Conservation (phyloP, 768 basidiomycete species). For the Inosperma sp. region DNA sequence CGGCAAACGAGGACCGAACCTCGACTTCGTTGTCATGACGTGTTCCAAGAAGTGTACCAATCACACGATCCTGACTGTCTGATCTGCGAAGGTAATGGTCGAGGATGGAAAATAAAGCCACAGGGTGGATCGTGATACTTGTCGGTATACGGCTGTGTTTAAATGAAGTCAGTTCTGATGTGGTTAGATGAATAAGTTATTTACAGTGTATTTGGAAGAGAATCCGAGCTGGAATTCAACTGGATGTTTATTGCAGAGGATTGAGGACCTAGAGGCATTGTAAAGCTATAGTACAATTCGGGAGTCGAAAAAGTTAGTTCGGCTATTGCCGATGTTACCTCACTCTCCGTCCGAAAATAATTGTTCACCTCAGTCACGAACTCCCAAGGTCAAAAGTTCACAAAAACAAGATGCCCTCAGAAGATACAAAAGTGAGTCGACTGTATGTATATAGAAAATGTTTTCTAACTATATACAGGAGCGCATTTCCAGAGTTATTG, state of each 20-base stretch:
- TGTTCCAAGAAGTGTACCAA: conserved; percentile 89
- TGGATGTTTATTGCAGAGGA: conserved; percentile 51
- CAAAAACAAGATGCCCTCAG: conserved; percentile 66
- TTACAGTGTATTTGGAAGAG: conserved; percentile 37
- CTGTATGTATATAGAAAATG: background rate
- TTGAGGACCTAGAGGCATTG: conserved; percentile 46
- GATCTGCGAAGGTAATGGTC: conserved; percentile 93
- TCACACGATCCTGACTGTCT: conserved; percentile 79
- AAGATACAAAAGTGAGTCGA: conserved; percentile 78
- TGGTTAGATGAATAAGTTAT: conserved; percentile 15
- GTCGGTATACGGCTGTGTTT: conserved; percentile 59
- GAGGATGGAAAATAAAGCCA: conserved; percentile 90
- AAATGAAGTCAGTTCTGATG: conserved; percentile 8
- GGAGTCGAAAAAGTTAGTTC: conserved; percentile 33
- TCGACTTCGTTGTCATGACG: conserved; percentile 55
- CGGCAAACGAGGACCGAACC: conserved; percentile 83
- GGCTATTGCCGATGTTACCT: conserved; percentile 35
- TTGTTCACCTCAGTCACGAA: conserved; percentile 17
- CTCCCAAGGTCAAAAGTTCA: conserved; percentile 15
- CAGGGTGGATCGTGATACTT: conserved; percentile 81
- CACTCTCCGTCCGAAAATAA: conserved; percentile 12
- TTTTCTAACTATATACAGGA: conserved; percentile 45
- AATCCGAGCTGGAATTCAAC: conserved; percentile 27
- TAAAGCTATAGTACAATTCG: conserved; percentile 13
- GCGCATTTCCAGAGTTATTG: conserved; percentile 75